Conservation (phyloP, 768 basidiomycete genomes). For the Butyriboletus loyo region DNA sequence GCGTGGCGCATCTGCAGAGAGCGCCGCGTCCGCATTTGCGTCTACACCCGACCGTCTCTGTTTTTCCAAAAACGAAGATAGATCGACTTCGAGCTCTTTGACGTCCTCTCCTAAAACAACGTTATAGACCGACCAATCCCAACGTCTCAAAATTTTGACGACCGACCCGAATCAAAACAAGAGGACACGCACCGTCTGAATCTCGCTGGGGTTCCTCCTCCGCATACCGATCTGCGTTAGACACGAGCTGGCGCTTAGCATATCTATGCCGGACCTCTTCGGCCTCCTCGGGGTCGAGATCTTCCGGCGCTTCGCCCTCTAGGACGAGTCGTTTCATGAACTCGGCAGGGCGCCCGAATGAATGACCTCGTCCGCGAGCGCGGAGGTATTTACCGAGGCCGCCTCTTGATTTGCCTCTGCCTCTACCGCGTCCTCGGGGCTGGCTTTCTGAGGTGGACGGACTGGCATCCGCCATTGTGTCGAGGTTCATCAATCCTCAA, state of each 20-base stretch:
- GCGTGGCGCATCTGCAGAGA: slow-evolving; percentile 20
- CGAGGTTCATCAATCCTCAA: too few relatives aligned
- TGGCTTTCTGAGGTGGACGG: slow-evolving; percentile 11
- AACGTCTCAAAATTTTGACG: too few relatives aligned
- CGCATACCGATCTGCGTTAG: slow-evolving; percentile 72
- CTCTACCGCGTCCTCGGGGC: slow-evolving; percentile 40
- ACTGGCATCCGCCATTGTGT: slow-evolving; percentile 13
- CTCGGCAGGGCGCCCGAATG: slow-evolving; percentile 61
- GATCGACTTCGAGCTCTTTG: slow-evolving; percentile 69
- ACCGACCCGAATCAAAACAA: too few relatives aligned
- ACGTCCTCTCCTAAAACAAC: slow-evolving; percentile 54
- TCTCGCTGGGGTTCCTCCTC: slow-evolving; percentile 69
- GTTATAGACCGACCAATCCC: not conserved
- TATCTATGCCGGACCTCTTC: slow-evolving; percentile 51
- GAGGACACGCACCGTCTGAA: slow-evolving; percentile 61
- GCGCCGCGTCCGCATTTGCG: slow-evolving; percentile 22
- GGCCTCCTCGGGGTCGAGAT: slow-evolving; percentile 42
- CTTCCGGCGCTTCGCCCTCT: slow-evolving; percentile 49
- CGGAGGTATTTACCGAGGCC: slow-evolving; percentile 74
- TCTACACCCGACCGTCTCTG: slow-evolving; percentile 47
- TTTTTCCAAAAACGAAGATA: slow-evolving; percentile 61
- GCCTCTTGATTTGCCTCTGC: slow-evolving; percentile 58
- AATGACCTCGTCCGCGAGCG: slow-evolving; percentile 61
- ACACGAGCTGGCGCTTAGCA: slow-evolving; percentile 54
- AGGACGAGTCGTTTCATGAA: slow-evolving; percentile 60